Percentiles rank a stretch among this genome's conserved stretches.
These are phyloP conservation scores for Epichloe brachyelytri DNA, from an alignment of 2,329 filamentous ascomycete genomes.

Conservation along the genomic window DNA sequence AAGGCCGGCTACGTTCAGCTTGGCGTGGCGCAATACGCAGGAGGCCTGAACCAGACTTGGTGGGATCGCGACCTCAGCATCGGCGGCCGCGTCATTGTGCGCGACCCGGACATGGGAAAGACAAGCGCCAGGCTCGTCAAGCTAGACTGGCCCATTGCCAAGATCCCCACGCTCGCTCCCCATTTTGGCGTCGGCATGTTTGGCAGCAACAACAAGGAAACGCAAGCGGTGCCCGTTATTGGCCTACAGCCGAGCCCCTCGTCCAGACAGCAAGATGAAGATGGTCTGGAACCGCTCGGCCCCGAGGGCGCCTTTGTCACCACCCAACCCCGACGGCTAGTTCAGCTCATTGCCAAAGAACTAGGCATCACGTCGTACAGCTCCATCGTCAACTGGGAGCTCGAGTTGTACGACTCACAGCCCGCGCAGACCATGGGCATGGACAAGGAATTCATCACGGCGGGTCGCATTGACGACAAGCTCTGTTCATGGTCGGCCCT, in stretches of 20 bases:
- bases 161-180: conserved; percentile 80
- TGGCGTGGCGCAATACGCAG: conserved; percentile 86
- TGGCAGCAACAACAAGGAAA: conserved; percentile 67
- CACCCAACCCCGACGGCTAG: conserved; percentile 74
- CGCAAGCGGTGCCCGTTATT: conserved; percentile 86
- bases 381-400: conserved; percentile 86
- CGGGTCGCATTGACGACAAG: conserved; percentile 92
- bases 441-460: conserved; percentile 89
- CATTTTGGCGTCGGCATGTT: conserved; percentile 76
- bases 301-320: conserved; percentile 58
- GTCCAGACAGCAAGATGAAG: conserved; percentile 31
- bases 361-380: conserved; percentile 59
- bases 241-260: conserved; percentile 63
- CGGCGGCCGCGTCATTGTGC: conserved; percentile 78
- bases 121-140: conserved; percentile 75
- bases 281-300: conserved; percentile 35
- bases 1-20: conserved; percentile 81
- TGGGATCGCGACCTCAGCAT: conserved; percentile 93
- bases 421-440: conserved; percentile 73
- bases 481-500: conserved; percentile 90
- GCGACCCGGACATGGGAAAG: conserved; percentile 58
- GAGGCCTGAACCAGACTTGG: conserved; percentile 79
- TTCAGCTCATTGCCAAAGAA: conserved; percentile 67
- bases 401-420: conserved; percentile 87
- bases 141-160: conserved; percentile 86